Evolutionary conservation across 2,329 filamentous ascomycete genomes (phyloP), one percentile per base, ranked within the genome.

Genomic region (Apiospora koreana): DNA sequence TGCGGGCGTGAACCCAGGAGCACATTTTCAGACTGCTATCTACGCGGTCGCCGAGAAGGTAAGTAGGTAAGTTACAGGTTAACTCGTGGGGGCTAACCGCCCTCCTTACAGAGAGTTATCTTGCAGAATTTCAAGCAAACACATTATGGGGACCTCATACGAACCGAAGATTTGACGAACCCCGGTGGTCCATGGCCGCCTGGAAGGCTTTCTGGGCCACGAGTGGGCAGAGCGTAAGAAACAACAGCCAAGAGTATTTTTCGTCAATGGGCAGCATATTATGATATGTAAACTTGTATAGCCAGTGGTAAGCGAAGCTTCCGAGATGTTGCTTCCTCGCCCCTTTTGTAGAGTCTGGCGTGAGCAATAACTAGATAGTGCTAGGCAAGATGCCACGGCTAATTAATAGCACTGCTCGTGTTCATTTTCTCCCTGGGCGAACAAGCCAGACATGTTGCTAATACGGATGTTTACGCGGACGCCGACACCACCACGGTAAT

Each of bases 1-100:
- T 73, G 81, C 82, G 6, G 80, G 81, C 18, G 77, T 85, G 41
- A 80, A 86, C 25, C 83, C 83, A 1, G 73, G 83, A 79, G 77
- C 72, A n/a, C 77, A 79, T 71, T 77, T 77, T 35, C 76, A 79
- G 43, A 74, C 77, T 2, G 71, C 72, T 0, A 58, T 78, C 58
- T 79, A 78, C 54, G 76, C 77, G 38, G 64, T 78, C 68, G 76
- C 76, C 73, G 85, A 78, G 65, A 78, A 85, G 82, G 83, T 81
- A 74, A 69, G 76, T 14, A 28, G 2, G 16, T 9, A n/a, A n/a
- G n/a, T n/a, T n/a, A n/a, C n/a, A n/a, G n/a, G n/a, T n/a, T n/a
- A n/a, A n/a, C n/a, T n/a, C n/a, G n/a, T n/a, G n/a, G n/a, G n/a
- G n/a, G n/a, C n/a, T n/a, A n/a, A n/a, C n/a, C n/a, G n/a, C n/a